Evolutionary conservation across 179 eudicot genomes (phyloP), one percentile per base, ranked within the genome.

Genomic region (Spinacia oleracea): DNA sequence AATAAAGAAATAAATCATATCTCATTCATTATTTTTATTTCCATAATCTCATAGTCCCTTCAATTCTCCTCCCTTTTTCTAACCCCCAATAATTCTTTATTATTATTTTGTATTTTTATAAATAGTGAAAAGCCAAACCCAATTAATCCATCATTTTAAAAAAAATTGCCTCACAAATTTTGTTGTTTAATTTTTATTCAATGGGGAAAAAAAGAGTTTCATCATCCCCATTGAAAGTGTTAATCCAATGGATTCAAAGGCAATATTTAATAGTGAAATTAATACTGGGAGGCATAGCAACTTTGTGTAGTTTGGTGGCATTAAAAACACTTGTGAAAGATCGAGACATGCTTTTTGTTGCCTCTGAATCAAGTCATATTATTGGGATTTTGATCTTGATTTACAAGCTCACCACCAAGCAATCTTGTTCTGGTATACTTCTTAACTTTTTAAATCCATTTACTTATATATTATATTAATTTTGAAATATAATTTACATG

Each of bases 331-430:
- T 86, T 2, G 83, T 91, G 12, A 85, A 43, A 69, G 78, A 89
- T 29, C 83, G 69, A 29, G 79, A 80, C 55, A 90, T 89, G 67
- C 90, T 95, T 76, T 95, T 86, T 74, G 74, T 93, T 58, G 93
- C 88, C 5, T 83, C 97, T 20, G 97, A 93, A 79, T 67, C 86
- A 5, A 82, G 83, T 81, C 97, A 93, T 70, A 88, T 86, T 68
- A 78, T 78, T 48, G 98, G 98, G 29, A 89, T 95, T 81, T n/a
- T 89, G 38, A 86, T 93, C 70, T 81, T 95, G 75, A 89, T 93
- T 81, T 85, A 88, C 85, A 95, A 93, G 87, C 97, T 95, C 81
- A 74, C 88, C 75, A 84, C 89, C 21, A 84, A 88, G 45, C 86
- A 87, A 68, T 91, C 90, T 48, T 95, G 98, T 77, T 90, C 97